Conservation (phyloP, 1,284 basidiomycete species). For the Veloporphyrellus conicus region DNA sequence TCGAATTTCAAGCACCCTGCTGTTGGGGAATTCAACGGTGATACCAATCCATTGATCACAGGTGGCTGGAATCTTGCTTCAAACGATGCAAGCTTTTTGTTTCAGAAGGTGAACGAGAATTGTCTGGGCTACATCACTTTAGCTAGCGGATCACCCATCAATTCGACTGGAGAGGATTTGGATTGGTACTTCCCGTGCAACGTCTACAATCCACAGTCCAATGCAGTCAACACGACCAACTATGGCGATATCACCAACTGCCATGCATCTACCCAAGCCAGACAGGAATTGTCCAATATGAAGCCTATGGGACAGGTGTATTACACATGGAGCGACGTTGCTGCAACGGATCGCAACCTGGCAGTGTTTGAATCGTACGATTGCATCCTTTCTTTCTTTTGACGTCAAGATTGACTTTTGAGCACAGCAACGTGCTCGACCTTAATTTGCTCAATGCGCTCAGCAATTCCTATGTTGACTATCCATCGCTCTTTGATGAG, state of each 20-base stretch:
- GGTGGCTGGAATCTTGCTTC: slow-evolving; percentile 76
- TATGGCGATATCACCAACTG: slow-evolving; percentile 69
- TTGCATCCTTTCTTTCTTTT: slow-evolving; percentile 1
- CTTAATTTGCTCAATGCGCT: slow-evolving; percentile 83
- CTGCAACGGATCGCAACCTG: slow-evolving; percentile 67
- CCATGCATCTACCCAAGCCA: slow-evolving; percentile 60
- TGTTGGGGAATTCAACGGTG: slow-evolving; percentile 69
- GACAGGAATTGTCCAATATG: slow-evolving; percentile 47
- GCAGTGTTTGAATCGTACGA: slow-evolving; percentile 88
- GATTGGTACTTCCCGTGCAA: slow-evolving; percentile 98
- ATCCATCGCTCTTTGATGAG: slow-evolving; percentile 78
- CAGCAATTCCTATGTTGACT: slow-evolving; percentile 70
- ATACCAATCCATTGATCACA: slow-evolving; percentile 77
- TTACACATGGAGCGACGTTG: slow-evolving; percentile 87
- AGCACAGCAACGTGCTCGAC: slow-evolving; percentile 78
- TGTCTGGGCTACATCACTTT: slow-evolving; percentile 78
- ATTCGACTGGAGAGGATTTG: slow-evolving; percentile 48
- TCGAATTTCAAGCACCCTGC: slow-evolving; percentile 79
- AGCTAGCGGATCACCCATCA: slow-evolving; percentile 64
- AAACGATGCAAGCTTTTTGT: slow-evolving; percentile 89
- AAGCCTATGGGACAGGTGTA: slow-evolving; percentile 79
- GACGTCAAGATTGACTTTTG: slow-evolving; percentile 8
- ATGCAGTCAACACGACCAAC: slow-evolving; percentile 60
- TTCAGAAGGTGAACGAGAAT: slow-evolving; percentile 85
- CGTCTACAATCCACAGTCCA: slow-evolving; percentile 68